phyloP scores from a whole-genome alignment of 768 basidiomycete species.

The Harrya chromipes region DNA sequence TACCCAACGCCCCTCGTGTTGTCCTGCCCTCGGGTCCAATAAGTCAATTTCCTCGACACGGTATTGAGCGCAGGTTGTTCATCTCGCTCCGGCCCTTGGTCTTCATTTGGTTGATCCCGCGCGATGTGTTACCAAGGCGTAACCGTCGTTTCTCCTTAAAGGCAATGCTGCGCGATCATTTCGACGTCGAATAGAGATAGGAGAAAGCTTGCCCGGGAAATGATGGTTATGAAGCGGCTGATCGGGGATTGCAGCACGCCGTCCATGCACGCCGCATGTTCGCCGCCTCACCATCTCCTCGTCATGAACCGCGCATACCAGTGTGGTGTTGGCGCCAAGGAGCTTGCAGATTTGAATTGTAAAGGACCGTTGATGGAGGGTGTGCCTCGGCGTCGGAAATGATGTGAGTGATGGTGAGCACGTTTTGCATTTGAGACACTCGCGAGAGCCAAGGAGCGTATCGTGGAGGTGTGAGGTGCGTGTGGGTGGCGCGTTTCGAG shows the following conservation, averaged over 20 bases:
- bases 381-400: constrained; percentile 17
- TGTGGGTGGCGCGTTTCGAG: constrained; percentile 26
- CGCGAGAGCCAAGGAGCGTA: neutral
- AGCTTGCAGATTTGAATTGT: neutral
- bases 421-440: constrained; percentile 2
- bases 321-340: constrained; percentile 8
- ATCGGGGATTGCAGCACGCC: constrained; percentile 6
- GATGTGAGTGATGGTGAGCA: constrained; percentile 12
- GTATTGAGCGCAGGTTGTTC: constrained; percentile 6
- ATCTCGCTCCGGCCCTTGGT: neutral
- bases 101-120: constrained; percentile 1
- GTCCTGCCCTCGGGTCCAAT: constrained; percentile 18
- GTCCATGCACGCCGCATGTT: neutral
- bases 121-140: neutral
- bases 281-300: neutral
- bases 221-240: neutral
- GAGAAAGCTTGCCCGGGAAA: constrained; percentile 3
- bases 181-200: neutral
- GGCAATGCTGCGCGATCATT: constrained; percentile 1
- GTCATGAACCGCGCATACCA: no score
- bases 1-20: constrained; percentile 17
- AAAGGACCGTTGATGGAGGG: constrained; percentile 3
- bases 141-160: constrained; percentile 1
- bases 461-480: constrained; percentile 10
- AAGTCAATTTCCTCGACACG: constrained; percentile 4